Base-by-base conservation (phyloP, 331 rosid genomes). In the Dryas integrifolia region DNA sequence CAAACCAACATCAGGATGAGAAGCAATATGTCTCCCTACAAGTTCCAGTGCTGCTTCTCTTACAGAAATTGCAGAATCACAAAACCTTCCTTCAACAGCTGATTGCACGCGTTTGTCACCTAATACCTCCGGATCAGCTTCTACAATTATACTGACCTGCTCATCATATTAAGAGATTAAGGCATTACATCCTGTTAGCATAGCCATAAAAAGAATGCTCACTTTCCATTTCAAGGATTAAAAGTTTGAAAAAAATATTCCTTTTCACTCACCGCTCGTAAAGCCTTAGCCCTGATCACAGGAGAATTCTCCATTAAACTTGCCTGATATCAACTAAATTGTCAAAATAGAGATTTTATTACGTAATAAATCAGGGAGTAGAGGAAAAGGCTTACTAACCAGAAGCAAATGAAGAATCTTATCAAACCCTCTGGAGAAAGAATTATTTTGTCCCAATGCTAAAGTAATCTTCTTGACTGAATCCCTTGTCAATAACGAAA, bases 21-120 rank as follows among this genome's bases (percentile, higher is more conserved):
- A 95, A 79, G 99, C 92, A 81, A 95, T 95, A 84, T 95, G 99
- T 86, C 97, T 88, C 69, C 99, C 97, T 41, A 95, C 99, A 77
- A 95, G 99, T 81, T 95, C 99, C 88, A 95, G 74, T 53, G 99
- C 99, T 53, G 99, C 99, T 88, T 95, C 99, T 83, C 99, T 85
- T 48, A 86, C 99, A 64, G 97, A 89, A 77, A 95, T 95, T 12
- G 97, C 99, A 12, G 93, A 86, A 80, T 95, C 99, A 76, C 97
- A 91, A 64, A 95, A 95, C 81, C 99, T 82, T 77, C 99, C 99
- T 86, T 95, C 99, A 63, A 95, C 96, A 18, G 97, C 96, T 56
- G 77, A 65, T 69, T 90, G 96, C 64, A 95, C 98, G 21, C 87
- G 88, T 72, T 87, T 86, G 85, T 92, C 96, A 70, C 99, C 88